These are phyloP conservation scores for Omphalotus olearius DNA, from an alignment of 1,284 basidiomycete genomes.

Conservation along the genomic window DNA sequence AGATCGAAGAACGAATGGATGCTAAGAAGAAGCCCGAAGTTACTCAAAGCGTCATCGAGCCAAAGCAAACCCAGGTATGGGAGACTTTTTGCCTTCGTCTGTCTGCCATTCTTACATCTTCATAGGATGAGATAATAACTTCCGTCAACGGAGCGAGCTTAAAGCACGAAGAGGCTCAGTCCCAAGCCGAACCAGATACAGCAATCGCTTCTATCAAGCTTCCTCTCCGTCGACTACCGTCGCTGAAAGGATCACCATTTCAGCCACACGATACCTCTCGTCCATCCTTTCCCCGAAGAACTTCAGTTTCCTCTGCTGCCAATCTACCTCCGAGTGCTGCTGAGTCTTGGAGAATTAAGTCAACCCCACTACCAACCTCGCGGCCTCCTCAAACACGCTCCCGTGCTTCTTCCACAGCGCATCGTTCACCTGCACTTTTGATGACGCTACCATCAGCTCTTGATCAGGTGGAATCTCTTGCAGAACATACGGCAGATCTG, in stretches of 20 bases:
- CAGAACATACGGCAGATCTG: conserved; percentile 53
- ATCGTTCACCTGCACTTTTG: too few species aligned
- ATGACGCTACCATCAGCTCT: conserved; percentile 35
- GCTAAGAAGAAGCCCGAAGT: conserved; percentile 28
- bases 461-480: conserved; percentile 44
- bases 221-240: conserved; percentile 20
- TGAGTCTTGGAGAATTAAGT: conserved; percentile 63
- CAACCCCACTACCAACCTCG: conserved; percentile 18
- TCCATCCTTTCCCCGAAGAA: conserved; percentile 3
- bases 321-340: conserved; percentile 26
- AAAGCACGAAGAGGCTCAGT: neutral
- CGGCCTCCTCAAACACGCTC: conserved; percentile 14
- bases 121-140: conserved; percentile 4
- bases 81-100: too few species aligned
- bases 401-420: conserved; percentile 27
- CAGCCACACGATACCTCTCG: neutral
- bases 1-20: conserved; percentile 76
- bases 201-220: conserved; percentile 18
- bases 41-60: neutral
- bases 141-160: conserved; percentile 3
- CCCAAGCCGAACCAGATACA: conserved; percentile 20
- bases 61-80: too few species aligned
- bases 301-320: conserved; percentile 14
- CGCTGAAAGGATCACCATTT: conserved; percentile 2
- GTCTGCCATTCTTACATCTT: neutral